Evolutionary conservation across 148 eudicot genomes (phyloP), one percentile per base, ranked within the genome.

Genomic region (Cornus florida): DNA sequence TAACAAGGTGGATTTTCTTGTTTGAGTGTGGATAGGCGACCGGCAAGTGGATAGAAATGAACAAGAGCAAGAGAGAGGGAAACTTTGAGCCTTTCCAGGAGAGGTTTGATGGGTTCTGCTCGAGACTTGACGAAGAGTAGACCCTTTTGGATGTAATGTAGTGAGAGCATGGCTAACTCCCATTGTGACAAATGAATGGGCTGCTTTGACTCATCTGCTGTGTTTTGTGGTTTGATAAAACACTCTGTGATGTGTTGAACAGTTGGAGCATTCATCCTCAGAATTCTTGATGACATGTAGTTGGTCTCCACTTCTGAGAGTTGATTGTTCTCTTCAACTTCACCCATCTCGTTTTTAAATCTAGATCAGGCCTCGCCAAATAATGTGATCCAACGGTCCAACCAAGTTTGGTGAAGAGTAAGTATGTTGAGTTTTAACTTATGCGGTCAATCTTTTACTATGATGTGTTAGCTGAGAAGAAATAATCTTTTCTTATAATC

Each of bases 61-160:
- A 28, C 28, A 28, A 3, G 88, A 3, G 83, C 59, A 46, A 69
- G 68, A 1, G 85, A 77, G 1, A 85, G 79, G 12, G 88, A 83
- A 19, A 78, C 76, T 39, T 83, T 86, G 72, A 86, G 88, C 71
- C 68, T 78, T 14, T 81, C 77, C n/a, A 86, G 19, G 48, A 80
- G 48, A 72, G 72, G 8, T 6, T 59, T 71, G 5, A 82, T 64
- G 35, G 43, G 59, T 23, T 68, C 69, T 20, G 16, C 59, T 75
- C 76, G 76, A 9, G 87, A 84, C 70, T 77, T 81, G 33, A 5
- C n/a, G 35, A 74, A 87, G 22, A 87, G 71, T 17, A 87, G 89
- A 19, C 89, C 89, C 64, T 84, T 84, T 73, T 87, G 90, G 67
- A 84, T 87, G 77, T 87, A 87, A 10, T 85, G 82, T 7, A 74